Conservation (phyloP, 2,329 filamentous ascomycete species). For the Trichoderma breve region DNA sequence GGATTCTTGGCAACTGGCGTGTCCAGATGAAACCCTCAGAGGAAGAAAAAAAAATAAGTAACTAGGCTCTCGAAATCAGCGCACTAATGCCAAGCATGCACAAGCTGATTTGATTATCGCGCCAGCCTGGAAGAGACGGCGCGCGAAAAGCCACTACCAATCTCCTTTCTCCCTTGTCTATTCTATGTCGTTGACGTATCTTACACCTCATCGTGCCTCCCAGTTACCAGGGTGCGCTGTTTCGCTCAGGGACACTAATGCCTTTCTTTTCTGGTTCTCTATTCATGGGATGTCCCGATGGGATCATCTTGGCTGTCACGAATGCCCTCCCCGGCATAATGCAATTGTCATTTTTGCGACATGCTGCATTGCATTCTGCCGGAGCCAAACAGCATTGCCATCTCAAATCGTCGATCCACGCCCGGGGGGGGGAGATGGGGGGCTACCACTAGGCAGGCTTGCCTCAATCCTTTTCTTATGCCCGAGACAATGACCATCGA, state of each 20-base stretch:
- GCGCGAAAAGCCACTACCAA: background rate
- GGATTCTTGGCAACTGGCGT: background rate
- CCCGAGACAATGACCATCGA: conserved; percentile 4
- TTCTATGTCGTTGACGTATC: conserved; percentile 9
- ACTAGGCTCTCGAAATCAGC: background rate
- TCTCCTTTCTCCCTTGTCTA: background rate
- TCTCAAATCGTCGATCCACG: background rate
- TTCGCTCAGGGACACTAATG: background rate
- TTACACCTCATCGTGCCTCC: conserved; percentile 13
- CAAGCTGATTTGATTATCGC: background rate
- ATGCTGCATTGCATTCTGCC: background rate
- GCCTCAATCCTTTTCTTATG: background rate
- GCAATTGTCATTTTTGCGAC: conserved; percentile 16
- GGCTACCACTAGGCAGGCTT: background rate
- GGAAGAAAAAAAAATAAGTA: background rate
- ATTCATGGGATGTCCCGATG: background rate
- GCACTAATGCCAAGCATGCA: background rate
- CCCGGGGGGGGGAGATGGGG: background rate
- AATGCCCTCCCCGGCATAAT: background rate
- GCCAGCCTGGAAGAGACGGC: background rate
- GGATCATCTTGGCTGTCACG: background rate
- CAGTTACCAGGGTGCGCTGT: background rate
- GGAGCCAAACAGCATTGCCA: background rate
- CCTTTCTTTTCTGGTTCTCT: background rate
- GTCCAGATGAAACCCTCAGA: background rate